Evolutionary conservation across 805 yeast species (phyloP).

Genomic region (Saccharomyces paradoxus): DNA sequence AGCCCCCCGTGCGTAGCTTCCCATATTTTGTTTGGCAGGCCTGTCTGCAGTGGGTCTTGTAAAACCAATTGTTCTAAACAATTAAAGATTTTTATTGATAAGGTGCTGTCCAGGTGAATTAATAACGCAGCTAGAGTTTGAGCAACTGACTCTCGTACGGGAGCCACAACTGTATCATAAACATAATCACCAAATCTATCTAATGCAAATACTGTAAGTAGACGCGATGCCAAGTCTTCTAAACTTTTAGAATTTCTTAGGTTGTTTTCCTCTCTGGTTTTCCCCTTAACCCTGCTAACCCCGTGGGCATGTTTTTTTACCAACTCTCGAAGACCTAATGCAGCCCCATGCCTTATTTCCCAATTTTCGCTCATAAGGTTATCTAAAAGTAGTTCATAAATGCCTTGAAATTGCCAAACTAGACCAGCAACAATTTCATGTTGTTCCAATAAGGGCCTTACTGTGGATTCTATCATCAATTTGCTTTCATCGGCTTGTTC

Average conservation of each 20-base stretch:
- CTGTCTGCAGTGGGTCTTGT: slow-evolving; percentile 42
- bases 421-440: slow-evolving; percentile 64
- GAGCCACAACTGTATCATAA: slow-evolving; percentile 95
- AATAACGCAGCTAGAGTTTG: slow-evolving; percentile 87
- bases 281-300: slow-evolving; percentile 73
- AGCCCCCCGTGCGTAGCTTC: slow-evolving; percentile 98
- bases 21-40: slow-evolving; percentile 55
- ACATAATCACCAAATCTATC: slow-evolving; percentile 97
- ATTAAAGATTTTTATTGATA: slow-evolving; percentile 53
- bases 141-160: slow-evolving; percentile 94
- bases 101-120: slow-evolving; percentile 52
- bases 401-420: slow-evolving; percentile 92
- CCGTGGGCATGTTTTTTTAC: slow-evolving; percentile 70
- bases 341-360: slow-evolving; percentile 96
- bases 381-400: slow-evolving; percentile 68
- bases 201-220: slow-evolving; percentile 78
- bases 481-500: slow-evolving; percentile 74
- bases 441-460: slow-evolving; percentile 60
- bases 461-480: slow-evolving; percentile 74
- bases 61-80: slow-evolving; percentile 61
- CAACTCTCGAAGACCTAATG: slow-evolving; percentile 78
- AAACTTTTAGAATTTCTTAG: slow-evolving; percentile 56
- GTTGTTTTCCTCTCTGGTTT: slow-evolving; percentile 53
- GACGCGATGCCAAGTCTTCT: slow-evolving; percentile 80
- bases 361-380: slow-evolving; percentile 80